Evolutionary conservation across 345 rosid species (phyloP).

Genomic region (Salix udensis): DNA sequence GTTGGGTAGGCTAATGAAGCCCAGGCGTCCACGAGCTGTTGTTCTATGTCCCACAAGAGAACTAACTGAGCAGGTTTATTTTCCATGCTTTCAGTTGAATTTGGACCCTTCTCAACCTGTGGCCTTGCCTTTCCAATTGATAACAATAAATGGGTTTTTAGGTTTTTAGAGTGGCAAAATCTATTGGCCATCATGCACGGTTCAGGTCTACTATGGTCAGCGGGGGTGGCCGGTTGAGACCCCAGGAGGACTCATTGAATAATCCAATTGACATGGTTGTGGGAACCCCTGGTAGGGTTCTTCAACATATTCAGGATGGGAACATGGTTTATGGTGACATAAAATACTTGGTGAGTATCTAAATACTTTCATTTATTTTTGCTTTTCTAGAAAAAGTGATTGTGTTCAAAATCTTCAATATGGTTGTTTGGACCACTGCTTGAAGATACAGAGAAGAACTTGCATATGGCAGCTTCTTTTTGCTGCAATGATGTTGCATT

Average conservation of each 20-base stretch:
- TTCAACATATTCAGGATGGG: conserved; percentile 86
- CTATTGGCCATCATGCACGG: conserved; percentile 85
- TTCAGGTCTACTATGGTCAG: conserved; percentile 86
- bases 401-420: not conserved
- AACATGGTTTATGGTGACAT: conserved; percentile 97
- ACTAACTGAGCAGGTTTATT: conserved; percentile 84
- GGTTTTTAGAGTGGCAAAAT: conserved; percentile 92
- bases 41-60: conserved; percentile 94
- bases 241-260: conserved; percentile 83
- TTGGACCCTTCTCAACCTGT: not conserved
- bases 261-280: conserved; percentile 86
- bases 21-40: conserved; percentile 86
- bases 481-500: conserved; percentile 5
- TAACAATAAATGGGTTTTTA: conserved; percentile 20
- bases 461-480: not conserved
- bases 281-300: conserved; percentile 95
- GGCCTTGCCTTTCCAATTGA: conserved; percentile 4
- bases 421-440: not conserved
- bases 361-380: no score
- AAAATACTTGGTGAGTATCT: conserved; percentile 52
- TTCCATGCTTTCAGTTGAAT: not conserved
- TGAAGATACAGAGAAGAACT: not conserved
- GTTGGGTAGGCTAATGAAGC: conserved; percentile 64
- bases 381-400: not conserved
- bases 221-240: conserved; percentile 84